phyloP scores from a whole-genome alignment of 345 rosid species.

The Euphorbia pulcherrima region DNA sequence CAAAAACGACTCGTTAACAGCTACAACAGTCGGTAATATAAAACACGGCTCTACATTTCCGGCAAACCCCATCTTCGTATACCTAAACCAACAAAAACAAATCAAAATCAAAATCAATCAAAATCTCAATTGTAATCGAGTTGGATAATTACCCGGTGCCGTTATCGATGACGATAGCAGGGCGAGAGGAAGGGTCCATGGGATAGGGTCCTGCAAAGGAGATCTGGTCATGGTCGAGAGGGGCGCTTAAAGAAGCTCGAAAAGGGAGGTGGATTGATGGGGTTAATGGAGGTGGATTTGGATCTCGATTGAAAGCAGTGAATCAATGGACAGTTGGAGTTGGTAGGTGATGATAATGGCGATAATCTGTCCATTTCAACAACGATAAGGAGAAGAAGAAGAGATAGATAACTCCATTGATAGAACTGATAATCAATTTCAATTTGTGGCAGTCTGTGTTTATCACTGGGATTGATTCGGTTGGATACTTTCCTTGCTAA shows the following conservation, averaged over 20 bases:
- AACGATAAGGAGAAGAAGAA: too few species aligned
- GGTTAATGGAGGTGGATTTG: slow-evolving; percentile 28
- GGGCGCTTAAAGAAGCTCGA: too few species aligned
- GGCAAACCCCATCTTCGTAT: slow-evolving; percentile 91
- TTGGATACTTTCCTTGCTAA: slow-evolving; percentile 17
- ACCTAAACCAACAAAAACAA: slow-evolving; percentile 61
- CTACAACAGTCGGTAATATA: slow-evolving; percentile 82
- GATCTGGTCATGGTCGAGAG: too few species aligned
- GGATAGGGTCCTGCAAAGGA: slow-evolving; percentile 49
- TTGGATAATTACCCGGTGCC: slow-evolving; percentile 71
- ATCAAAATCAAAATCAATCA: background rate
- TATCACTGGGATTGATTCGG: background rate
- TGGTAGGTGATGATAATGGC: slow-evolving; percentile 8
- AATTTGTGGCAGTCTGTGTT: too few species aligned
- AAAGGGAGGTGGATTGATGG: slow-evolving; percentile 13
- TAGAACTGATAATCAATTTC: too few species aligned
- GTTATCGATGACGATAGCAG: slow-evolving; percentile 94
- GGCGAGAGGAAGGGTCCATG: slow-evolving; percentile 94
- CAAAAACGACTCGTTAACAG: slow-evolving; percentile 76
- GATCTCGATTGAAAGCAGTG: slow-evolving; percentile 53
- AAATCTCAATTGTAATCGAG: slow-evolving; percentile 5
- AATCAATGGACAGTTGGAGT: slow-evolving; percentile 24
- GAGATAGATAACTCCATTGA: slow-evolving; percentile 1
- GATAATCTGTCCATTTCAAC: slow-evolving; percentile 30
- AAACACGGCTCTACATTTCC: slow-evolving; percentile 98